Percentiles rank a stretch among this genome's conserved stretches.
Conservation (phyloP, 139 green algal genomes). For the Haematococcus lacustris region DNA sequence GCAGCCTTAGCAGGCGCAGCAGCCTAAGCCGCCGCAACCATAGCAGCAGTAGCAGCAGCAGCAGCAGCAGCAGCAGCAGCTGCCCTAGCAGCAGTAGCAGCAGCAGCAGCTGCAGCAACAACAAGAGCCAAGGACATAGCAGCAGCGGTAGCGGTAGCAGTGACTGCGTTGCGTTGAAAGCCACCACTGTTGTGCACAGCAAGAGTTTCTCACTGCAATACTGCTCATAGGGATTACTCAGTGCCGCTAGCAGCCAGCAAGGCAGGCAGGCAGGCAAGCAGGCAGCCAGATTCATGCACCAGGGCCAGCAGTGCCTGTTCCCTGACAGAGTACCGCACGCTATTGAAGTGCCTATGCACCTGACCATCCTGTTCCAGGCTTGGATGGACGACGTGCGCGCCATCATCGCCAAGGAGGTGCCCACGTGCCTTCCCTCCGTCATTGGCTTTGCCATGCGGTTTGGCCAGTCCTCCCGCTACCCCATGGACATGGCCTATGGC, state of each 20-base stretch:
- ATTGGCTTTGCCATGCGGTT: slow-evolving; percentile 12
- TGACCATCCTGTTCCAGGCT: not conserved
- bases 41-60: not conserved
- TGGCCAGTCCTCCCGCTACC: not conserved
- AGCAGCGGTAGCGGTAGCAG: too few species aligned
- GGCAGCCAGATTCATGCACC: not conserved
- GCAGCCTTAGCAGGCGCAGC: not conserved
- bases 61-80: not conserved
- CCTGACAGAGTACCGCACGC: not conserved
- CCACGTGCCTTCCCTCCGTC: slow-evolving; percentile 9
- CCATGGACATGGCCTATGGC: not conserved
- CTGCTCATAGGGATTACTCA: not conserved
- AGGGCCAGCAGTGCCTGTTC: not conserved
- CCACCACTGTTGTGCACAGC: not conserved
- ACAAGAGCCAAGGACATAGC: too few species aligned
- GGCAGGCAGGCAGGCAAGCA: too few species aligned
- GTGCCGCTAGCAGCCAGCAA: too few species aligned
- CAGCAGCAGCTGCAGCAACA: too few species aligned
- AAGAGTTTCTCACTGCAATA: not conserved
- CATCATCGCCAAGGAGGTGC: not conserved
- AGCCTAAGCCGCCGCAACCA: not conserved
- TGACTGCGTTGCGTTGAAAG: too few species aligned
- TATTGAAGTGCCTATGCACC: not conserved
- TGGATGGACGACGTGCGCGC: slow-evolving; percentile 8
- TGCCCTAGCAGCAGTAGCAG: too few species aligned